Evolutionary conservation across 176 grass and related monocot species (phyloP).

Genomic region (sorghum (Sorghum bicolor)): Sorghum_bicolor_NCBIv3 NC_012878.2:54004501-54005000

Average conservation of each 20-base stretch:
- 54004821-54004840: constrained; percentile 43
- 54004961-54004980: constrained; percentile 72
- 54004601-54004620: constrained; percentile 87
- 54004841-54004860: constrained; percentile 86
- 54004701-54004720: constrained; percentile 45
- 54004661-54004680: constrained; percentile 56
- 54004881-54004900: constrained; percentile 83
- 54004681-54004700: constrained; percentile 67
- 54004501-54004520: constrained; percentile 36
- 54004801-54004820: neutral
- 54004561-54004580: constrained; percentile 47
- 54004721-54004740: constrained; percentile 64
- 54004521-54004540: constrained; percentile 51
- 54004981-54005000: constrained; percentile 67
- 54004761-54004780: constrained; percentile 66
- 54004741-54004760: constrained; percentile 55
- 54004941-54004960: constrained; percentile 71
- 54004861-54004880: constrained; percentile 28
- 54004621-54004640: constrained; percentile 50
- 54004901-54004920: constrained; percentile 42
- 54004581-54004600: constrained; percentile 52
- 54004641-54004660: constrained; percentile 67
- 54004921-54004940: constrained; percentile 39
- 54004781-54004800: constrained; percentile 16
- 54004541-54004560: constrained; percentile 32